Conservation (phyloP, 1,139 yeast genomes). For the Pichia sp. region DNA sequence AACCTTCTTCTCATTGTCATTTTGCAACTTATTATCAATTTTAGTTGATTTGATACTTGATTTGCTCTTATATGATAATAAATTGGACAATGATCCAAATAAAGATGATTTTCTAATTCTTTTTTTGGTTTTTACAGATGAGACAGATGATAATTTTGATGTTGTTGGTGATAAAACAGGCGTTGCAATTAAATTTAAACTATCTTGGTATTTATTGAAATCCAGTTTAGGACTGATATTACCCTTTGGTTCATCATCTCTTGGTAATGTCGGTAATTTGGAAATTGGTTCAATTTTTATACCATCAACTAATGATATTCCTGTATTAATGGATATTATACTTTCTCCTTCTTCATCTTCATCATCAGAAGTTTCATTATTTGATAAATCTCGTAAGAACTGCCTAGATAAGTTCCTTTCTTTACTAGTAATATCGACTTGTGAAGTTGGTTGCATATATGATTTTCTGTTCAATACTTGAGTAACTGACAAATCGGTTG, state of each 20-base stretch:
- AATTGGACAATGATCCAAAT: conserved; percentile 9
- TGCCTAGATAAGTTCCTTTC: not conserved
- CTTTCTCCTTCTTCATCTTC: conserved; percentile 5
- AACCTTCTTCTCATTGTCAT: not conserved
- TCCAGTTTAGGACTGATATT: no score
- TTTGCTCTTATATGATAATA: conserved; percentile 5
- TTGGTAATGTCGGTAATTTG: conserved; percentile 3
- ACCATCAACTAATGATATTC: not conserved
- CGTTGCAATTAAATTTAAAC: not conserved
- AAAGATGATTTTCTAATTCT: conserved; percentile 7
- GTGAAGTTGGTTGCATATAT: not conserved
- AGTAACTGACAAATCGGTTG: not conserved
- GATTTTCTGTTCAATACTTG: not conserved
- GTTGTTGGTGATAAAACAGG: not conserved
- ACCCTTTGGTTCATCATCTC: not conserved
- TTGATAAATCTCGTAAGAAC: not conserved
- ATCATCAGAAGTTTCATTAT: conserved; percentile 3
- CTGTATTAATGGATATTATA: not conserved
- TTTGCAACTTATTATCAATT: not conserved
- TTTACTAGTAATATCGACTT: not conserved
- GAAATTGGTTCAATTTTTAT: conserved; percentile 3
- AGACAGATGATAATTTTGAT: no score
- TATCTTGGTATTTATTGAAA: conserved; percentile 9
- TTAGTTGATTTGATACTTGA: conserved; percentile 1
- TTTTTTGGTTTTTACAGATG: not conserved